Base-by-base conservation (phyloP, 2,329 filamentous ascomycete species). In the Exophiala sp. region DNA sequence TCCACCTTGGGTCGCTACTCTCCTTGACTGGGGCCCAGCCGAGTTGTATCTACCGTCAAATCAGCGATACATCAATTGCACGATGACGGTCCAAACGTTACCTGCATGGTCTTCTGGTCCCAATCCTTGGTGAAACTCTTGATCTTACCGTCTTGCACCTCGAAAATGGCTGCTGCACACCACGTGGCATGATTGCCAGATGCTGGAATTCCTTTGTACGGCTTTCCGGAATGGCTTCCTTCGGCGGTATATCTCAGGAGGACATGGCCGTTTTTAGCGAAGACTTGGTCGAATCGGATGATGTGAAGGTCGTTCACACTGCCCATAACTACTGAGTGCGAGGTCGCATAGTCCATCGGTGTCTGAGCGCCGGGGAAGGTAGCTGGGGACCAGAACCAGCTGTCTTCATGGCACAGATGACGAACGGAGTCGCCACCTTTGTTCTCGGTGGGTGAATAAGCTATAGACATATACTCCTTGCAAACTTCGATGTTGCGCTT, bases 131-230 rank as follows among this genome's bases (percentile, higher is more conserved):
- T 69, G 58, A 69, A 71, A 21, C 67, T 66, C 50, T 63, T 62
- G 16, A 72, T 63, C 61, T 71, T 71, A 8, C 67, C 69, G 32
- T 67, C 61, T 33, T 66, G 60, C 12, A 71, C 63, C 54, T 71
- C 68, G 52, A 72, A 71, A 21, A 72, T 72, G n/a, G 68, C 70
- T 20, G 68, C 66, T 16, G 70, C 70, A 50, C 64, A 65, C 70
- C 70, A 72, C 2, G 60, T 61, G 21, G 70, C 70, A 55, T 68
- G 66, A 14, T 62, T 65, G 1, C 65, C 63, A 12, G 61, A 67
- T 29, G 64, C 61, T 47, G 69, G 54, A 42, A 72, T 70, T 1
- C 69, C 70, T 47, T 68, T 65, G 43, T 72, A 68, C 12, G 67
- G 63, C 47, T 68, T 55, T 2, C 70, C 71, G 6, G 64, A 65